These are phyloP conservation scores for Phytophthora rubi DNA, from an alignment of 352 stramenopile genomes.

Conservation along the genomic window DNA sequence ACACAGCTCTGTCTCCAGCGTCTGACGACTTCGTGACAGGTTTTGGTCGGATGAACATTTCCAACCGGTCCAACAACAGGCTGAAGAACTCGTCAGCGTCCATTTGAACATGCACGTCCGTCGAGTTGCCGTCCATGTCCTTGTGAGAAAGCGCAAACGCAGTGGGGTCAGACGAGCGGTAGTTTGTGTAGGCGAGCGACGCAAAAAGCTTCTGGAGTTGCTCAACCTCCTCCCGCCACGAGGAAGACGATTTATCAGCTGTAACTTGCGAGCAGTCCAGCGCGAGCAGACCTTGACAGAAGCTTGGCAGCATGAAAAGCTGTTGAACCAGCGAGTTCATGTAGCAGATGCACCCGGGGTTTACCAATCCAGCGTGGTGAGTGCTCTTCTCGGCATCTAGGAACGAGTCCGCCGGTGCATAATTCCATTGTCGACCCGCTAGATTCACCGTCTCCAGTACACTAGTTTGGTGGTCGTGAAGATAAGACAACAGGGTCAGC, in stretches of 20 bases:
- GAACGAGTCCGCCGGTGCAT: conserved; percentile 53
- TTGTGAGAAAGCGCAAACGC: conserved; percentile 71
- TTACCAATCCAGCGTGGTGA: conserved; percentile 91
- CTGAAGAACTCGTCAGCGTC: conserved; percentile 88
- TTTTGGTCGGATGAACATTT: conserved; percentile 53
- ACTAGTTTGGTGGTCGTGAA: conserved; percentile 34
- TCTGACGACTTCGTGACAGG: not conserved
- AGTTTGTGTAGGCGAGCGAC: conserved; percentile 49
- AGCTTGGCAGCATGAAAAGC: conserved; percentile 87
- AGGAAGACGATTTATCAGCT: conserved; percentile 13
- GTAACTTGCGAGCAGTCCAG: conserved; percentile 32
- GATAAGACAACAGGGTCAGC: conserved; percentile 18
- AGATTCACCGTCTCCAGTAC: conserved; percentile 37
- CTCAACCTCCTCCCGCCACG: conserved; percentile 58
- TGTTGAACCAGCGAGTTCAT: conserved; percentile 99
- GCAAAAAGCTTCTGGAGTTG: conserved; percentile 81
- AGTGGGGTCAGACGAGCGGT: conserved; percentile 63
- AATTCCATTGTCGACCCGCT: conserved; percentile 68
- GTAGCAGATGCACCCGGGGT: conserved; percentile 99
- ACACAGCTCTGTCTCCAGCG: not conserved
- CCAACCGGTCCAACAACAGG: conserved; percentile 77
- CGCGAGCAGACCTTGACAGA: conserved; percentile 57
- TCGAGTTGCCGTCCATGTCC: conserved; percentile 77
- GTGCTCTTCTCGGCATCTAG: conserved; percentile 31
- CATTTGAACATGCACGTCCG: conserved; percentile 80